phyloP scores from a whole-genome alignment of 2,329 filamentous ascomycete genomes.

The Ascochyta koolunga region DNA sequence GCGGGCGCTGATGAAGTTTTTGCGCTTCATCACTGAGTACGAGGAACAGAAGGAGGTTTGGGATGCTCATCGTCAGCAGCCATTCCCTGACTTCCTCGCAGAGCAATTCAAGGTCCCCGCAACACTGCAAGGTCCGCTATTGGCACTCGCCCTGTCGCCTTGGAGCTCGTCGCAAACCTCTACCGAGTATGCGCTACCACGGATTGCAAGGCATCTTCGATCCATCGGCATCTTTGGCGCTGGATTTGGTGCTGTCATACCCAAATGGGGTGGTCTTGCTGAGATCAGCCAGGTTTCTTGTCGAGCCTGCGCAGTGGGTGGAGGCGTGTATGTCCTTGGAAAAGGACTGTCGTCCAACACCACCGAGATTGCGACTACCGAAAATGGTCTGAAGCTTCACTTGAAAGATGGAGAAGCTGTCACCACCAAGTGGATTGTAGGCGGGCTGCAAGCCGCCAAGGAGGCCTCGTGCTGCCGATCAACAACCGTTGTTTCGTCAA shows the following conservation, averaged over 20 bases:
- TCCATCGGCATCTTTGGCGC: constrained; percentile 88
- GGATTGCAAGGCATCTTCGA: constrained; percentile 78
- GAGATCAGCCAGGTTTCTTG: constrained; percentile 93
- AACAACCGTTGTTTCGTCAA: constrained; percentile 72
- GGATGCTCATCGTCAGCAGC: constrained; percentile 61
- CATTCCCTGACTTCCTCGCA: constrained; percentile 65
- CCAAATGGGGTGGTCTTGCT: constrained; percentile 89
- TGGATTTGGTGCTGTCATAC: constrained; percentile 86
- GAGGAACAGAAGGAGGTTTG: constrained; percentile 66
- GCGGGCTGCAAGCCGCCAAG: constrained; percentile 32
- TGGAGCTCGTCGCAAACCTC: constrained; percentile 60
- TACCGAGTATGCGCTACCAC: constrained; percentile 71
- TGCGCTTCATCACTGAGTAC: constrained; percentile 82
- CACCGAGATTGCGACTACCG: constrained; percentile 6
- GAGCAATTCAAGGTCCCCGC: constrained; percentile 62
- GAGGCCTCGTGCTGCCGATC: constrained; percentile 59
- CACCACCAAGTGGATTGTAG: constrained; percentile 61
- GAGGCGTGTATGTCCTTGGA: constrained; percentile 85
- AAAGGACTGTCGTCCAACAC: constrained; percentile 60
- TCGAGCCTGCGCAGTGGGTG: constrained; percentile 87
- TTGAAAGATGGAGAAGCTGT: constrained; percentile 66
- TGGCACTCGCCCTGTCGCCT: constrained; percentile 77
- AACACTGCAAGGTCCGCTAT: constrained; percentile 68
- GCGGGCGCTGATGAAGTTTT: constrained; percentile 87
- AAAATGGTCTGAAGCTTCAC: constrained; percentile 50